These are phyloP conservation scores for Euphorbia corollata DNA, from an alignment of 441 rosid genomes.

Conservation along the genomic window DNA sequence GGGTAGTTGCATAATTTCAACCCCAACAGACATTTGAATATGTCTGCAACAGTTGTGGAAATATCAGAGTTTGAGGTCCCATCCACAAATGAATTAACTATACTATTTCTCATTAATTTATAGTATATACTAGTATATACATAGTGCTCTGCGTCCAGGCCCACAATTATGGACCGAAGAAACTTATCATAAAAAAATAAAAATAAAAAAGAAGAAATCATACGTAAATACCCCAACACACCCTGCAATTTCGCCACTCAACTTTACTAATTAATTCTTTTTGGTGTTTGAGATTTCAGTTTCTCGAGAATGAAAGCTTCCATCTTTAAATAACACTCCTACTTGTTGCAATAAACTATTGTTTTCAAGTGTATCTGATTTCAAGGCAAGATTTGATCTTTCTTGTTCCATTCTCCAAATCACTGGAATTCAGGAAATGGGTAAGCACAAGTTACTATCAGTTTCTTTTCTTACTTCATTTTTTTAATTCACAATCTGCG, in stretches of 20 bases:
- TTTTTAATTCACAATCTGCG: constrained; percentile 12
- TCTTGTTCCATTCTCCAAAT: constrained; percentile 20
- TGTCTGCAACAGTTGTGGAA: constrained; percentile 25
- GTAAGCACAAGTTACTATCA: constrained; percentile 18
- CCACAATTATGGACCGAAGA: constrained; percentile 30
- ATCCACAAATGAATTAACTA: no score
- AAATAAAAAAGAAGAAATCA: no score
- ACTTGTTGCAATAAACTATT: constrained; percentile 20
- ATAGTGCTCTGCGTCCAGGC: constrained; percentile 19
- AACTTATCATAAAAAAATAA: constrained; percentile 22
- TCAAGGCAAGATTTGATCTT: constrained; percentile 20
- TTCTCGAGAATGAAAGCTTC: constrained; percentile 17
- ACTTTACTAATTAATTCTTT: constrained; percentile 10
- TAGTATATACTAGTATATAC: neutral
- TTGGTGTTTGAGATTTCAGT: constrained; percentile 27
- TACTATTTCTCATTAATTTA: no score
- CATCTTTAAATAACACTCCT: constrained; percentile 5
- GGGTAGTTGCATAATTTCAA: constrained; percentile 27
- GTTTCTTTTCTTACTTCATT: neutral
- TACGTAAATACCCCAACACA: constrained; percentile 21
- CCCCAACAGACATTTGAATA: constrained; percentile 34
- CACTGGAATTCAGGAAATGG: constrained; percentile 30
- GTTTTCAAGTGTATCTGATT: constrained; percentile 17
- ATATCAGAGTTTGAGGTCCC: constrained; percentile 17
- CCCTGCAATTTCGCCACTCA: constrained; percentile 13